A percentile compares a stretch with the other conserved stretches of the same genome.
These are phyloP conservation scores for Fusarium sacchari DNA, from an alignment of 2,329 filamentous ascomycete species.

Conservation along the genomic window DNA sequence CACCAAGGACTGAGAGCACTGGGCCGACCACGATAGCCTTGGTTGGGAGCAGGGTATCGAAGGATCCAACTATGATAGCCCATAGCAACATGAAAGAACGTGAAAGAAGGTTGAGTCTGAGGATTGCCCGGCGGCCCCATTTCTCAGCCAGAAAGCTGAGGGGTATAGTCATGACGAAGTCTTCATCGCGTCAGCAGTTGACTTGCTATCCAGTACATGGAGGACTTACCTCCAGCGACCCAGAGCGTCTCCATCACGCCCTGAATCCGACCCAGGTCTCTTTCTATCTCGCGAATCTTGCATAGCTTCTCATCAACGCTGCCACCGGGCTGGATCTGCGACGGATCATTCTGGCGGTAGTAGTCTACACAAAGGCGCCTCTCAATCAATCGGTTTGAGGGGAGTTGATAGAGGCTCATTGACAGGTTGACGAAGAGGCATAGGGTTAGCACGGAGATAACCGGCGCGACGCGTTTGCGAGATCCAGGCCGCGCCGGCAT, in stretches of 20 bases:
- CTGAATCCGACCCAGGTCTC: constrained; percentile 61
- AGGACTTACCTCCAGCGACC: constrained; percentile 57
- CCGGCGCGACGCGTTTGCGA: background rate
- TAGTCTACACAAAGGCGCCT: constrained; percentile 60
- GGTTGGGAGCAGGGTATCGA: constrained; percentile 31
- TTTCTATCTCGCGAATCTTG: constrained; percentile 63
- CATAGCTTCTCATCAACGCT: constrained; percentile 62
- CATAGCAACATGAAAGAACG: constrained; percentile 39
- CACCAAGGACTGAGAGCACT: constrained; percentile 57
- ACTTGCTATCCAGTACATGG: accelerated
- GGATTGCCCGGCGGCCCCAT: constrained; percentile 52
- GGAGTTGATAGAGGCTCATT: constrained; percentile 59
- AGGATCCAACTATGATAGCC: constrained; percentile 37
- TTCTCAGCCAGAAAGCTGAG: constrained; percentile 57
- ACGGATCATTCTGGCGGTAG: constrained; percentile 55
- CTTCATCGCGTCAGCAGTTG: constrained; percentile 38
- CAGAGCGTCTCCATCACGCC: constrained; percentile 60
- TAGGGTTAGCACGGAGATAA: constrained; percentile 49
- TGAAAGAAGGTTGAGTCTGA: constrained; percentile 57
- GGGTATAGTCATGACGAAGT: constrained; percentile 61
- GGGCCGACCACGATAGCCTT: constrained; percentile 53
- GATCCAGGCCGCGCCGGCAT: background rate
- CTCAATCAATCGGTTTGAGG: constrained; percentile 59
- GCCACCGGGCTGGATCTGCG: constrained; percentile 44
- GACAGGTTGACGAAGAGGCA: constrained; percentile 59